Percentiles rank a stretch among this genome's conserved stretches.
Evolutionary conservation across 75 land plant species (phyloP).

Genomic region (Pinus taeda): DNA sequence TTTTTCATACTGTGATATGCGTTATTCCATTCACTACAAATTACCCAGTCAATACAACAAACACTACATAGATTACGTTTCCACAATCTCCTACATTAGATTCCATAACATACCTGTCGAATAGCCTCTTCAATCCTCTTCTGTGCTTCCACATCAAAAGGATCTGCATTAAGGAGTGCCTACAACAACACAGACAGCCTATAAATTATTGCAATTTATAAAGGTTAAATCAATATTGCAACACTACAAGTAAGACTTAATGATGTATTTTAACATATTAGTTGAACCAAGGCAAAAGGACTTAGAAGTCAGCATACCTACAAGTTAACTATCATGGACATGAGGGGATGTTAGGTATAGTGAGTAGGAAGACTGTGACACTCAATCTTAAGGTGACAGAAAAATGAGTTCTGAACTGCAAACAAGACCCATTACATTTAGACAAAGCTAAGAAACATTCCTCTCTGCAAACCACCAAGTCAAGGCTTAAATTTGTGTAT

Average conservation of each 20-base stretch:
- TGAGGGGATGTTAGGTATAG: no score
- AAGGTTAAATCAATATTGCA: neutral
- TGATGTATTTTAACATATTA: neutral
- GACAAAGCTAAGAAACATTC: no score
- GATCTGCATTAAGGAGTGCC: conserved; percentile 95
- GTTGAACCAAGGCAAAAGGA: conserved; percentile 3
- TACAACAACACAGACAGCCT: conserved; percentile 17
- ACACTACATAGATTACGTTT: neutral
- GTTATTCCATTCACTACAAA: neutral
- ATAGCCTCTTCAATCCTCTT: conserved; percentile 97
- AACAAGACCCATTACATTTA: no score
- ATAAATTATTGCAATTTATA: neutral
- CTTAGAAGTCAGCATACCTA: neutral
- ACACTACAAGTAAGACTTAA: neutral
- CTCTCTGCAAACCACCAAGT: no score
- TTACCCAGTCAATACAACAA: neutral
- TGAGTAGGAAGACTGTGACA: no score
- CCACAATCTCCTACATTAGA: neutral
- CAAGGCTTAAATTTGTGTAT: no score
- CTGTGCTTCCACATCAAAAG: conserved; percentile 97
- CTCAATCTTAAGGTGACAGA: no score
- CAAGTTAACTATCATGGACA: neutral
- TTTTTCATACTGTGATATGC: no score
- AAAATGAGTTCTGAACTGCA: no score
- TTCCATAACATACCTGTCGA: conserved; percentile 63